Conservation (phyloP, 108 stramenopile genomes). For the Cyclostephanos tholiformis region DNA sequence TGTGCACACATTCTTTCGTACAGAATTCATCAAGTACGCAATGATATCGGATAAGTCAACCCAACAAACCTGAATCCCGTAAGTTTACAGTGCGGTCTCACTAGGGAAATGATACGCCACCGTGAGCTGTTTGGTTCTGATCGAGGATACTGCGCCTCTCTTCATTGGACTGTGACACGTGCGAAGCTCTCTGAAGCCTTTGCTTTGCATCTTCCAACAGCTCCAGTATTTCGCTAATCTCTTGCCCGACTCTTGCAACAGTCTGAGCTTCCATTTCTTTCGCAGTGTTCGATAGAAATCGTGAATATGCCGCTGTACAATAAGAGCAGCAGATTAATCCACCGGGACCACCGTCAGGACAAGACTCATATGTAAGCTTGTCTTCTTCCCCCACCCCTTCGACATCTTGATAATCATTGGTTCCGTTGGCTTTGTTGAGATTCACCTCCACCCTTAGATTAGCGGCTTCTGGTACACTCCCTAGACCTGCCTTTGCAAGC, state of each 20-base stretch:
- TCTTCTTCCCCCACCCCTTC: conserved; percentile 15
- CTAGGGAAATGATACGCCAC: neutral
- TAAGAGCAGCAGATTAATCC: conserved; percentile 80
- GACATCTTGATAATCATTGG: conserved; percentile 10
- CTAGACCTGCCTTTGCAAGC: conserved; percentile 41
- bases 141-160: conserved; percentile 46
- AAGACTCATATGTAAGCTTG: conserved; percentile 44
- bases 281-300: conserved; percentile 46
- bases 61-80: too few species aligned
- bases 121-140: conserved; percentile 22
- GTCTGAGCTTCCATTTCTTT: conserved; percentile 72
- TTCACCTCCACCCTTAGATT: conserved; percentile 44
- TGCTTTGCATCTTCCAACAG: conserved; percentile 72
- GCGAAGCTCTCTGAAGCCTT: conserved; percentile 57
- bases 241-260: conserved; percentile 63
- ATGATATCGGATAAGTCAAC: too few species aligned
- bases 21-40: too few species aligned
- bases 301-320: conserved; percentile 69
- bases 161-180: conserved; percentile 61
- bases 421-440: conserved; percentile 6
- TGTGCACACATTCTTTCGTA: too few species aligned
- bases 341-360: conserved; percentile 84
- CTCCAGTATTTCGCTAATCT: conserved; percentile 73
- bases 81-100: neutral
- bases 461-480: conserved; percentile 34